Evolutionary conservation across 495 filamentous ascomycete species (phyloP).

Genomic region (Rostrohypoxylon terebratum): DNA sequence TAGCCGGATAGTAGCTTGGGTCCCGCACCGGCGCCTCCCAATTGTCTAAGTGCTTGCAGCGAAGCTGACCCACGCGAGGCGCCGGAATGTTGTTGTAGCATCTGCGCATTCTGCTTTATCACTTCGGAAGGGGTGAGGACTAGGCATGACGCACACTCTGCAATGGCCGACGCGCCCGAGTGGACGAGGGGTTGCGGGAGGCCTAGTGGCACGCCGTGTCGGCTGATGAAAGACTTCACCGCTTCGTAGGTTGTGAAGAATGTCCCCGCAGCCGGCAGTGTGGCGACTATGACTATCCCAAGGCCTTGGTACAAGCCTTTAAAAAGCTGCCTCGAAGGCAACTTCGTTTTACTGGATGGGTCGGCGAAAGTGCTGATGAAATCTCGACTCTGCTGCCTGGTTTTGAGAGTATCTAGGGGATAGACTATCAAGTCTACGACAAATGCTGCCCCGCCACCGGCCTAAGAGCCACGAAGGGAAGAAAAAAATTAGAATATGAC

Average conservation of each 20-base stretch:
- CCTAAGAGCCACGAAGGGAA: constrained; percentile 58
- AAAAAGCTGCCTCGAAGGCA: constrained; percentile 66
- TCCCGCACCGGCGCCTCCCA: constrained; percentile 49
- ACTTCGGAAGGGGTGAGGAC: constrained; percentile 92
- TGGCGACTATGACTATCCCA: constrained; percentile 87
- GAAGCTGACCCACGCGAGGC: constrained; percentile 52
- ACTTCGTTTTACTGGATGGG: constrained; percentile 63
- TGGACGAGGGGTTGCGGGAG: constrained; percentile 75
- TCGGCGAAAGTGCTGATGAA: constrained; percentile 70
- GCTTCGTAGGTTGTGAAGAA: constrained; percentile 94
- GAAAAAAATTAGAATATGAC: constrained; percentile 8
- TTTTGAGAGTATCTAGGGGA: constrained; percentile 88
- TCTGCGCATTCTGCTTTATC: constrained; percentile 93
- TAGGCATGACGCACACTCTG: constrained; percentile 83
- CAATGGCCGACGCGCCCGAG: constrained; percentile 75
- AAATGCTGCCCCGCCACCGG: constrained; percentile 84
- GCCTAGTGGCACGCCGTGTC: constrained; percentile 47
- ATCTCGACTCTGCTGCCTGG: constrained; percentile 81
- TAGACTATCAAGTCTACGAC: constrained; percentile 84
- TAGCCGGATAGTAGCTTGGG: constrained; percentile 79
- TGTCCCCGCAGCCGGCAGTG: constrained; percentile 84
- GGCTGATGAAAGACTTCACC: constrained; percentile 66
- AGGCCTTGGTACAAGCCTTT: constrained; percentile 88
- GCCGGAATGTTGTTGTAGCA: constrained; percentile 55
- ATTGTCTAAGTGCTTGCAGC: constrained; percentile 56